A percentile compares a stretch with the other conserved stretches of the same genome.
Conservation (phyloP, 768 basidiomycete species). For the Pleurotus platypus region DNA sequence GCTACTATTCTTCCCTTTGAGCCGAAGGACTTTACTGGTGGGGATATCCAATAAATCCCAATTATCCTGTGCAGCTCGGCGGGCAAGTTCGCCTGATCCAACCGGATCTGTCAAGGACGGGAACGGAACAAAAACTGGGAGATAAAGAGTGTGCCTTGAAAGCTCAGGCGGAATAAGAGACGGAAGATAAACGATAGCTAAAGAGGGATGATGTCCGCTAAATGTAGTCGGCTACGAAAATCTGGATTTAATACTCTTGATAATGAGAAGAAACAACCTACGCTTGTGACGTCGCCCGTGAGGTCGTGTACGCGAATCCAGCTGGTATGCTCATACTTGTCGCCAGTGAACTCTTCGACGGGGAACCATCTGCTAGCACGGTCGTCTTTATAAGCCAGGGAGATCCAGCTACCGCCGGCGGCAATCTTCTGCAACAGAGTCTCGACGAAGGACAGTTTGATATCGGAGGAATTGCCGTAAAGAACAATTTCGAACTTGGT, state of each 20-base stretch:
- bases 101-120: conserved; percentile 10
- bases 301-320: conserved; percentile 34
- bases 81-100: conserved; percentile 19
- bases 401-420: conserved; percentile 31
- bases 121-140: conserved; percentile 51
- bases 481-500: conserved; percentile 56
- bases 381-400: conserved; percentile 20
- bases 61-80: conserved; percentile 32
- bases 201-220: conserved; percentile 37
- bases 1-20: conserved; percentile 28
- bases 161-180: conserved; percentile 33
- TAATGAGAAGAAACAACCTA: background rate
- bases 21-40: conserved; percentile 31
- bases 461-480: conserved; percentile 58
- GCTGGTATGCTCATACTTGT: conserved; percentile 20
- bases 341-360: conserved; percentile 22
- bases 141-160: conserved; percentile 42
- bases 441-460: conserved; percentile 62
- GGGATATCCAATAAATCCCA: conserved; percentile 45
- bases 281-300: conserved; percentile 23
- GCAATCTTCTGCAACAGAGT: conserved; percentile 55
- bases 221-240: conserved; percentile 32
- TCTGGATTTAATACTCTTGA: conserved; percentile 7
- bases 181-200: conserved; percentile 70
- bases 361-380: conserved; percentile 23